These are phyloP conservation scores for Psilocybe sp. DNA, from an alignment of 768 basidiomycete genomes.

Conservation along the genomic window DNA sequence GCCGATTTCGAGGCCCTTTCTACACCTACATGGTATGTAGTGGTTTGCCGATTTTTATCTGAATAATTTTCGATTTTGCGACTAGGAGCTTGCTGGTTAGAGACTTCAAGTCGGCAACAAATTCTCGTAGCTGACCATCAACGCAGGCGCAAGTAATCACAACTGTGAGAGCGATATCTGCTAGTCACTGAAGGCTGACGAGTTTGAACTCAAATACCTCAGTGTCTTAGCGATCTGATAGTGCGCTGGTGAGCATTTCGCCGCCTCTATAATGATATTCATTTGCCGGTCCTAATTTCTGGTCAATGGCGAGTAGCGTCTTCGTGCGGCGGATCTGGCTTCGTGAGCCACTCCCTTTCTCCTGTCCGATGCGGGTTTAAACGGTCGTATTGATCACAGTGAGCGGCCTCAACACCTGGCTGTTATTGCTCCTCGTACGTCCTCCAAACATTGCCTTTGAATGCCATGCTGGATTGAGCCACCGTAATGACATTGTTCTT, in stretches of 20 bases:
- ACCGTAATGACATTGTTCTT: no score
- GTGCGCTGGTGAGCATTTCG: slow-evolving; percentile 15
- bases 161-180: slow-evolving; percentile 12
- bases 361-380: neutral
- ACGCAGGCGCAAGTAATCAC: slow-evolving; percentile 18
- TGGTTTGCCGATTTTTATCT: neutral
- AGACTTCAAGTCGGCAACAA: neutral
- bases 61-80: neutral
- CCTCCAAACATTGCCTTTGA: neutral
- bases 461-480: neutral
- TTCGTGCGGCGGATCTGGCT: slow-evolving; percentile 23
- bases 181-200: neutral
- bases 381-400: neutral
- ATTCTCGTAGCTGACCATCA: neutral
- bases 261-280: neutral
- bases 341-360: slow-evolving; percentile 8
- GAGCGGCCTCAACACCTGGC: slow-evolving; percentile 15
- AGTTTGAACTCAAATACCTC: neutral
- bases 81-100: slow-evolving; percentile 18
- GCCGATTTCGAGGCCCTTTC: slow-evolving; percentile 10
- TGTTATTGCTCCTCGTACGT: slow-evolving; percentile 15
- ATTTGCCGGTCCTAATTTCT: neutral
- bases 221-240: slow-evolving; percentile 21
- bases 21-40: slow-evolving; percentile 16
- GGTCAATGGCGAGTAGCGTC: slow-evolving; percentile 16